Percentiles rank a stretch among this genome's conserved stretches.
phyloP scores from a whole-genome alignment of 345 rosid genomes.

The Salix brachista region DNA sequence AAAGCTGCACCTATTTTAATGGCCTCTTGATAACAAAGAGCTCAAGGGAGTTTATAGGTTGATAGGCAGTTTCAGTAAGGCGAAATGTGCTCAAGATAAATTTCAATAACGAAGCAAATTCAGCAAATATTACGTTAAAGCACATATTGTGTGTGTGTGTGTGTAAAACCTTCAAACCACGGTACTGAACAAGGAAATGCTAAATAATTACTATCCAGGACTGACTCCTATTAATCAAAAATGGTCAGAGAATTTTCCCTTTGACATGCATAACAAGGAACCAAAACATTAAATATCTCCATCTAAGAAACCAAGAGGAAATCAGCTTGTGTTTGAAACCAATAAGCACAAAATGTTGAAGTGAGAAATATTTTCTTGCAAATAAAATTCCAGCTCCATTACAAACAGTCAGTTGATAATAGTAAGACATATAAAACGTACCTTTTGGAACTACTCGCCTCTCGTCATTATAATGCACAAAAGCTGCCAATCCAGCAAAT shows the following conservation, averaged over 20 bases:
- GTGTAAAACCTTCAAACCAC: background rate
- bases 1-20: background rate
- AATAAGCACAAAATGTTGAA: background rate
- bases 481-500: constrained; percentile 50
- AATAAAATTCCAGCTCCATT: background rate
- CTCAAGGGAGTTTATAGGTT: background rate
- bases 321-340: background rate
- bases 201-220: background rate
- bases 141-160: background rate
- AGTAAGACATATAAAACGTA: constrained; percentile 15
- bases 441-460: constrained; percentile 66
- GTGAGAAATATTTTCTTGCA: background rate
- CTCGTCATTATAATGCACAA: constrained; percentile 75
- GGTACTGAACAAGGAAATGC: background rate
- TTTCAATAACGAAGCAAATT: background rate
- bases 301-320: background rate
- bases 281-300: background rate
- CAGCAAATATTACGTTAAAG: background rate
- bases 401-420: background rate
- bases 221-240: background rate
- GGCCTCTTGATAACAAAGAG: background rate
- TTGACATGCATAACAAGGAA: background rate
- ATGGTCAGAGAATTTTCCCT: background rate
- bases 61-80: background rate
- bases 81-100: background rate